Evolutionary conservation across 1,139 yeast genomes (phyloP).

Genomic region (Meyerozyma athensensis): DNA sequence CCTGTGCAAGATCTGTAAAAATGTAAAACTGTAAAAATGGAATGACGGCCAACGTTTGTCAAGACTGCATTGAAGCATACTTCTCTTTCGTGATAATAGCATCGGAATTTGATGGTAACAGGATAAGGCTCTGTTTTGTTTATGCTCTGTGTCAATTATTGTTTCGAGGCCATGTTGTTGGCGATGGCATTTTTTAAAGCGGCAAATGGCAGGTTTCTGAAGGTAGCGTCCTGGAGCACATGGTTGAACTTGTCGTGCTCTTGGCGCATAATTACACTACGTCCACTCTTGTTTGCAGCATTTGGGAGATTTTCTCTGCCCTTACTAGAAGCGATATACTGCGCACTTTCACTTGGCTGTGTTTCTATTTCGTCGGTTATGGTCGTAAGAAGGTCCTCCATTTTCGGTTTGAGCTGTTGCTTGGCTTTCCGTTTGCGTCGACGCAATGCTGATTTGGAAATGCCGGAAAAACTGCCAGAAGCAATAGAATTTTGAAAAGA

Average conservation of each 20-base stretch:
- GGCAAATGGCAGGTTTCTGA: slow-evolving; percentile 53
- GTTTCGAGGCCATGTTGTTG: not conserved
- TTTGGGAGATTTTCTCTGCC: slow-evolving; percentile 52
- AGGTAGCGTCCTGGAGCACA: slow-evolving; percentile 47
- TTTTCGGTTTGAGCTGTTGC: slow-evolving; percentile 60
- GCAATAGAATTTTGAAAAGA: slow-evolving; percentile 27
- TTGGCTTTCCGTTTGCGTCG: slow-evolving; percentile 61
- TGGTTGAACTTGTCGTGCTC: slow-evolving; percentile 55
- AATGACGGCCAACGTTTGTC: too few relatives aligned
- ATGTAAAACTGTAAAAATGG: too few relatives aligned
- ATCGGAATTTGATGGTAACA: too few relatives aligned
- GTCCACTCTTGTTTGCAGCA: slow-evolving; percentile 53
- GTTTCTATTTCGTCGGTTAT: slow-evolving; percentile 34
- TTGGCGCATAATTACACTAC: slow-evolving; percentile 43
- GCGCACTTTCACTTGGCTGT: slow-evolving; percentile 9
- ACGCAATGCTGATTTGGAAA: slow-evolving; percentile 61
- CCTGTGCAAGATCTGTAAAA: too few relatives aligned
- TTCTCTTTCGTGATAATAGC: too few relatives aligned
- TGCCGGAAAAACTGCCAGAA: slow-evolving; percentile 31
- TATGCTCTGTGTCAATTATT: not conserved
- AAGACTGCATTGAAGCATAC: too few relatives aligned
- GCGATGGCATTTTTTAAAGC: slow-evolving; percentile 46
- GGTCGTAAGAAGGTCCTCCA: slow-evolving; percentile 56
- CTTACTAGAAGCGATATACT: slow-evolving; percentile 18
- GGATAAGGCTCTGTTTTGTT: too few relatives aligned